These are phyloP conservation scores for Pichia cephalocereana DNA, from an alignment of 805 yeast species.

Conservation along the genomic window DNA sequence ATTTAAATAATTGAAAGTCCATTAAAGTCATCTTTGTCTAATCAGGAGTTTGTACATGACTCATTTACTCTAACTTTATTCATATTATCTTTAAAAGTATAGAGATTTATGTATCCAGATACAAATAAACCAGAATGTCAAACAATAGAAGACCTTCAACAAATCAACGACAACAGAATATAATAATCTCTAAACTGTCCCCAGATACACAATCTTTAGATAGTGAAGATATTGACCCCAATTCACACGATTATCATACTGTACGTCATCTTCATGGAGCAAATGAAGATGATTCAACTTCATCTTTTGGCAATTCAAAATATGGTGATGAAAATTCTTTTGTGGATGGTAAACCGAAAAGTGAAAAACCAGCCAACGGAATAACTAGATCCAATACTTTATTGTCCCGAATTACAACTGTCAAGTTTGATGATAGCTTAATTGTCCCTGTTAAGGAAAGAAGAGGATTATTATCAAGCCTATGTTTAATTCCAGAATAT, in stretches of 20 bases:
- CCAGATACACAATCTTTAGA: slow-evolving; percentile 2
- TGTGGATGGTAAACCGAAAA: neutral
- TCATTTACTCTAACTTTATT: too few species aligned
- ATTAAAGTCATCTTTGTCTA: too few species aligned
- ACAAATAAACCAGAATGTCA: neutral
- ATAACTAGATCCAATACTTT: slow-evolving; percentile 5
- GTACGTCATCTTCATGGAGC: neutral
- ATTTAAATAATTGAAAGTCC: neutral
- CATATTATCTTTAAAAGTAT: too few species aligned
- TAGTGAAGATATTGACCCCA: neutral
- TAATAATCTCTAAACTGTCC: neutral
- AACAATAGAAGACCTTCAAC: slow-evolving; percentile 6
- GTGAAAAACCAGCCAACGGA: neutral
- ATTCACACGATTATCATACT: neutral
- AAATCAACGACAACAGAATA: slow-evolving; percentile 1
- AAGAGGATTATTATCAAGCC: slow-evolving; percentile 47
- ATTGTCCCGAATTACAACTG: slow-evolving; percentile 11
- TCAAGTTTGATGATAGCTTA: slow-evolving; percentile 19
- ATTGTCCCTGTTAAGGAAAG: slow-evolving; percentile 33
- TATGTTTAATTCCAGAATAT: slow-evolving; percentile 59
- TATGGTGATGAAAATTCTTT: neutral
- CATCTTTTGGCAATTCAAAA: neutral
- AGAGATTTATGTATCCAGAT: neutral
- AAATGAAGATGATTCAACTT: neutral
- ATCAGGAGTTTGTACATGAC: too few species aligned